A percentile compares a stretch with the other conserved stretches of the same genome.
These are phyloP conservation scores for Schizochytrium sp. DNA, from an alignment of 108 stramenopile genomes.

Conservation along the genomic window DNA sequence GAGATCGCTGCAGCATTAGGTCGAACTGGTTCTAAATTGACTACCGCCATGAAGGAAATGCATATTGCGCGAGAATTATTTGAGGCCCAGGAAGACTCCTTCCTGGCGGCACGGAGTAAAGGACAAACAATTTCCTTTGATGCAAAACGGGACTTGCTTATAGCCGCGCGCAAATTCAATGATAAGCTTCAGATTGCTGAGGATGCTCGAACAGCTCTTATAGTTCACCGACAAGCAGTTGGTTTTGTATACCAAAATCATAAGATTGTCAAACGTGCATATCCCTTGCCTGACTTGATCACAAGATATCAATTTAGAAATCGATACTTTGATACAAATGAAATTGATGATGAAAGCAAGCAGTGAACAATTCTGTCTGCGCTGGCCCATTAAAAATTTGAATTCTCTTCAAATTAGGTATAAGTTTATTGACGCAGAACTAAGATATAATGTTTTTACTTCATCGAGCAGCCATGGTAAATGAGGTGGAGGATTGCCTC, in stretches of 20 bases:
- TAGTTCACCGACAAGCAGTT: slow-evolving; percentile 51
- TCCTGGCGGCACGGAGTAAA: background rate
- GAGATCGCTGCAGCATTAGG: slow-evolving; percentile 58
- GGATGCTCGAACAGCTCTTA: background rate
- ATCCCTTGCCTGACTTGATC: slow-evolving; percentile 24
- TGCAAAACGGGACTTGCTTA: background rate
- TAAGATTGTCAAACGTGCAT: slow-evolving; percentile 25
- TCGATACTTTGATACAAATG: background rate
- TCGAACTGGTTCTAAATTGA: slow-evolving; percentile 26
- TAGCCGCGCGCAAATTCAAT: slow-evolving; percentile 32
- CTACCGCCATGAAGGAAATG: slow-evolving; percentile 46
- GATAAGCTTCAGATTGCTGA: slow-evolving; percentile 1
- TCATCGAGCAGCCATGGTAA: no score
- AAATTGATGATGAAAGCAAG: background rate
- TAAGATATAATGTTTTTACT: no score
- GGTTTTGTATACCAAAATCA: slow-evolving; percentile 53
- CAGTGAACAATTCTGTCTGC: background rate
- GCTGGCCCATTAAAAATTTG: background rate
- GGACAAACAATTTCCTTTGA: background rate
- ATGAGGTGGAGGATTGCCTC: no score
- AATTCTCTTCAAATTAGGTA: no score
- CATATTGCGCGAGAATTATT: background rate
- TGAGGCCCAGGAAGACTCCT: background rate
- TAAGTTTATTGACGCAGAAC: no score
- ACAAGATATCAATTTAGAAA: background rate